phyloP scores from a whole-genome alignment of 495 filamentous ascomycete species.

The Daldinia caldariorum region DNA sequence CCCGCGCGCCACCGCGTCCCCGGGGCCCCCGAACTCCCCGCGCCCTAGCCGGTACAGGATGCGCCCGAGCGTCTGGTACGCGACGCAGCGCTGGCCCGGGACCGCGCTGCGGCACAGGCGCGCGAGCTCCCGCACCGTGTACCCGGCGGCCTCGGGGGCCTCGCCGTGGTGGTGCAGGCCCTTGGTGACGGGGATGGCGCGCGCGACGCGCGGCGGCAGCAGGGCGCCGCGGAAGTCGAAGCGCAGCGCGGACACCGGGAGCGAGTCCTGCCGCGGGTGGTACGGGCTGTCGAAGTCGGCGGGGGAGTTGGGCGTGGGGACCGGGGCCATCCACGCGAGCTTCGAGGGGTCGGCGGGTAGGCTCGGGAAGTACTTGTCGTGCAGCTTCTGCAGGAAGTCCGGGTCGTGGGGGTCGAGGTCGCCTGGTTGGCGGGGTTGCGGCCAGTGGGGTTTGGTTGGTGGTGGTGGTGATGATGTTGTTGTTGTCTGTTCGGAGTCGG shows the following conservation, averaged over 20 bases:
- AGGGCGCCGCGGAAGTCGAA: conserved; percentile 87
- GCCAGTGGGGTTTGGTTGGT: conserved; percentile 52
- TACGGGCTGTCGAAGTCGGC: conserved; percentile 77
- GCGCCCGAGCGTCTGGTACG: conserved; percentile 88
- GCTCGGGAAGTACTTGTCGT: conserved; percentile 90
- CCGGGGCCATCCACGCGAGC: conserved; percentile 87
- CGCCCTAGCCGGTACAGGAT: conserved; percentile 83
- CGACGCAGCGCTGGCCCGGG: conserved; percentile 86
- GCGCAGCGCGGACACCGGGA: conserved; percentile 79
- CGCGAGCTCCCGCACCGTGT: conserved; percentile 90
- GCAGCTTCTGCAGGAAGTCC: conserved; percentile 82
- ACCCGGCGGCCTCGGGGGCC: conserved; percentile 92
- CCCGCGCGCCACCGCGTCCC: conserved; percentile 63
- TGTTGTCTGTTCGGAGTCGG: conserved; percentile 37
- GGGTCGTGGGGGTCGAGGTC: conserved; percentile 84
- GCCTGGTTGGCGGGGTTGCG: conserved; percentile 54
- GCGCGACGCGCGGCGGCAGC: conserved; percentile 75
- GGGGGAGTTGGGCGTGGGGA: conserved; percentile 64
- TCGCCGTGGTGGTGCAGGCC: conserved; percentile 95
- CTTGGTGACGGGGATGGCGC: conserved; percentile 73
- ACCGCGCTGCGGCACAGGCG: conserved; percentile 82
- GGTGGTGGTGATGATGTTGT: too few species aligned
- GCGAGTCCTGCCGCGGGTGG: conserved; percentile 74
- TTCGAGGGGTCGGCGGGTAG: conserved; percentile 84
- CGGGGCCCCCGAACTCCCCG: conserved; percentile 77